A percentile compares a stretch with the other conserved stretches of the same genome.
phyloP scores from a whole-genome alignment of 495 filamentous ascomycete species.

The Aspergillus mulundensis region DNA sequence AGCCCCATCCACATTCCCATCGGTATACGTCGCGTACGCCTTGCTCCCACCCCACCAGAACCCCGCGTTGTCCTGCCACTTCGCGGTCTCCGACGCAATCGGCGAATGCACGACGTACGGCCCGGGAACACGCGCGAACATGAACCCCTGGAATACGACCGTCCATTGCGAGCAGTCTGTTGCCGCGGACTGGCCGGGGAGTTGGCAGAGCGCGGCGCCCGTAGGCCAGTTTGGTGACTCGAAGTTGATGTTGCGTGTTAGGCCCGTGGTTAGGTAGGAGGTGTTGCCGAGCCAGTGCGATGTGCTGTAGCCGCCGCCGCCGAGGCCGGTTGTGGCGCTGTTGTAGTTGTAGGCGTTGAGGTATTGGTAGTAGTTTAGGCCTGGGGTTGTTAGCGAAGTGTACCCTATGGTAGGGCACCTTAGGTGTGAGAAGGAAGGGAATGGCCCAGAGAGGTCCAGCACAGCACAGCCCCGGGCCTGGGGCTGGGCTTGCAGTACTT shows the following conservation, averaged over 20 bases:
- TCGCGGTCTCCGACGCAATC: neutral
- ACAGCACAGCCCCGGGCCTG: no score
- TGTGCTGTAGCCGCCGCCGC: conserved; percentile 8
- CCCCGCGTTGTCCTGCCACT: conserved; percentile 5
- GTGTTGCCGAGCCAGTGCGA: conserved; percentile 5
- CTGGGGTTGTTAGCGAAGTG: no score
- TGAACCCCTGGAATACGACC: conserved; percentile 8
- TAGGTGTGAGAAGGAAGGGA: neutral
- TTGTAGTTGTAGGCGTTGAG: conserved; percentile 12
- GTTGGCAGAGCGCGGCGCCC: neutral
- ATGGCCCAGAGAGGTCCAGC: no score
- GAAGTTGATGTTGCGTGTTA: conserved; percentile 6
- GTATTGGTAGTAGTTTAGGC: conserved; percentile 12
- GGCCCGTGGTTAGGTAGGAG: conserved; percentile 3
- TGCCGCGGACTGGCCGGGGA: conserved; percentile 1
- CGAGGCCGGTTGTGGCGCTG: conserved; percentile 1
- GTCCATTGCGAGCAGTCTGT: conserved; percentile 6
- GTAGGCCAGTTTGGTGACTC: neutral
- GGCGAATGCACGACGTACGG: neutral
- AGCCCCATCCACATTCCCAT: conserved; percentile 6
- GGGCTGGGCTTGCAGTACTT: no score
- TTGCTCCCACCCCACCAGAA: conserved; percentile 7
- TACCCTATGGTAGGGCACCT: no score
- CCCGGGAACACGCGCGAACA: neutral
- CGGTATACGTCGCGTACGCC: neutral